Evolutionary conservation across 345 rosid genomes (phyloP).

Genomic region (Erucastrum elatum): DNA sequence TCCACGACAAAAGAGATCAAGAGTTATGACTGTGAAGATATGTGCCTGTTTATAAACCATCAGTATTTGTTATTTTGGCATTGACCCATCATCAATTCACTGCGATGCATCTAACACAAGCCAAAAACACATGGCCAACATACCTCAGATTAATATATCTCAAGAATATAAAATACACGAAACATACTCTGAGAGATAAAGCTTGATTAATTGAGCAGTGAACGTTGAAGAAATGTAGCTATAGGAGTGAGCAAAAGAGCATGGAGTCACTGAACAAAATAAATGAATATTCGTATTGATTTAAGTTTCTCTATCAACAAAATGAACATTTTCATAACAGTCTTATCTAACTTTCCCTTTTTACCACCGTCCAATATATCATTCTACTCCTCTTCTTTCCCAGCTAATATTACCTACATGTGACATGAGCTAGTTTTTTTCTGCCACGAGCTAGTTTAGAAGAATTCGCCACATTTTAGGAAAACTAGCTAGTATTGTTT

Average conservation of each 20-base stretch:
- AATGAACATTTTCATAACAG: slow-evolving; percentile 14
- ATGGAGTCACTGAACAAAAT: slow-evolving; percentile 24
- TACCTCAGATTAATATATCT: background rate
- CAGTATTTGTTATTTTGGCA: slow-evolving; percentile 25
- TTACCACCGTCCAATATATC: background rate
- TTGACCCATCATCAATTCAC: slow-evolving; percentile 7
- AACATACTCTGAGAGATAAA: slow-evolving; percentile 4
- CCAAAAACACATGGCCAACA: slow-evolving; percentile 22
- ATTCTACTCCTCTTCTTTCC: slow-evolving; percentile 20
- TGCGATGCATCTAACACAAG: slow-evolving; percentile 19
- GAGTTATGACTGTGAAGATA: slow-evolving; percentile 23
- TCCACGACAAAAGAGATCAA: slow-evolving; percentile 19
- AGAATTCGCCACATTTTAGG: background rate
- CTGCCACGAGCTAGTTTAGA: no score
- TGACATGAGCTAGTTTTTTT: background rate
- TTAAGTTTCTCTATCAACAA: slow-evolving; percentile 9
- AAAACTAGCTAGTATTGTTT: background rate
- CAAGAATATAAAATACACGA: slow-evolving; percentile 2
- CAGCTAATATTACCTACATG: slow-evolving; percentile 30
- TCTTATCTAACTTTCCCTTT: slow-evolving; percentile 10
- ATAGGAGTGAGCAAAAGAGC: slow-evolving; percentile 25
- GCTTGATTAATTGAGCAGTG: slow-evolving; percentile 13
- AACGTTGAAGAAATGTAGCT: slow-evolving; percentile 25
- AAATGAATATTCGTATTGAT: background rate
- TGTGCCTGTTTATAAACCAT: slow-evolving; percentile 14